Base-by-base conservation (phyloP, 176 grass and related monocot genomes). In the Puccinellia tenuiflora region DNA sequence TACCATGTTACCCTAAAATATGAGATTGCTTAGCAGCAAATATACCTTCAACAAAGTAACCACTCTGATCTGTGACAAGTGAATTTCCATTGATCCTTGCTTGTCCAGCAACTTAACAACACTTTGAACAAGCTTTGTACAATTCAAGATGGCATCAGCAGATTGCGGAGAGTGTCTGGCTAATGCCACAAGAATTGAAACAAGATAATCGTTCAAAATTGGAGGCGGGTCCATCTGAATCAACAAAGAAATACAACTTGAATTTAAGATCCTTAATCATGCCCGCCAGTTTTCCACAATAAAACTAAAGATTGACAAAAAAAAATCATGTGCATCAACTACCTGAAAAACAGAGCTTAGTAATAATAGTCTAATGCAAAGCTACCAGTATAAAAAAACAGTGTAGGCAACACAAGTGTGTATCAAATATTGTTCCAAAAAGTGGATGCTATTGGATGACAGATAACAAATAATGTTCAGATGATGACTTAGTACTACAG, bases 91-190 rank as follows among this genome's bases (percentile, higher is more conserved):
- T 56, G 84, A 82, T 53, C 77, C 85, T 88, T 91, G 88, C 18
- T 87, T 96, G 30, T 60, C 55, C 71, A 96, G 82, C 73, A 96
- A 67, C 85, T 96, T 93, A 81, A 86, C 38, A 85, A 96, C 87
- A 77, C 39, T 81, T 84, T 90, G 85, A 86, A 99, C 68, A 79
- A 99, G 89, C 59, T 57, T 78, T 71, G 93, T 84, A 31, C 93
- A 96, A 73, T 88, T 90, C 87, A 91, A 85, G 87, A 99, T 90
- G 25, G 96, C 93, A 90, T 93, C 80, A 77, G 85, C 89, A 57
- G 91, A 95, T 75, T 95, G 88, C 25, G 91, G 89, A 54, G 96
- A 94, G 56, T 99, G 96, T 77, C 96, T 95, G 1, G 96, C 96
- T 83, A 99, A 81, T 40, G 91, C 91, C 85, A 96, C 83, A 78